phyloP scores from a whole-genome alignment of 148 eudicot species.

The Fagopyrum tataricum region DNA sequence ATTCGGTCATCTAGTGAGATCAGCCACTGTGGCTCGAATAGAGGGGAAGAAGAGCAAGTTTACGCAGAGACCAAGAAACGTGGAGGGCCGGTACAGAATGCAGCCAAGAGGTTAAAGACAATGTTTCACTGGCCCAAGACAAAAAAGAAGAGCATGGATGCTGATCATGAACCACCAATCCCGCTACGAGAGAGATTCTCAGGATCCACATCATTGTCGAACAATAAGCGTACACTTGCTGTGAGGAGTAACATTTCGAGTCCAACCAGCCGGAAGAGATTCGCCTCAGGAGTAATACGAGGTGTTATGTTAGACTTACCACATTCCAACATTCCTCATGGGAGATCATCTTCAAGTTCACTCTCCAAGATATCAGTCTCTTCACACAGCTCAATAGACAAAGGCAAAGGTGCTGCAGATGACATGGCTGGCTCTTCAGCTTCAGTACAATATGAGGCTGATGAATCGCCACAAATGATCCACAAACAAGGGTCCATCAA shows the following conservation, averaged over 20 bases:
- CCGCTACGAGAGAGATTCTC: conserved; percentile 64
- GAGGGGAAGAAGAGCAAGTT: conserved; percentile 17
- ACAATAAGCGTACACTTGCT: conserved; percentile 68
- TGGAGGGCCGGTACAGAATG: conserved; percentile 25
- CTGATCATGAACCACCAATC: conserved; percentile 22
- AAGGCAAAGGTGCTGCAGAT: conserved; percentile 23
- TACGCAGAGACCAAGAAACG: conserved; percentile 21
- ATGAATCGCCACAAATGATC: conserved; percentile 22
- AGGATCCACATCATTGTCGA: conserved; percentile 36
- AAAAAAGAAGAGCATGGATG: conserved; percentile 28
- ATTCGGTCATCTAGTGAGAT: conserved; percentile 27
- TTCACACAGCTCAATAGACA: conserved; percentile 44
- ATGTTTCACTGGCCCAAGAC: conserved; percentile 65
- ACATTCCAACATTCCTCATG: conserved; percentile 16
- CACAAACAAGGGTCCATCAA: conserved; percentile 25
- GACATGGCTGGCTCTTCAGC: background rate
- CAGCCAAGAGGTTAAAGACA: conserved; percentile 50
- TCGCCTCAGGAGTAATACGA: conserved; percentile 49
- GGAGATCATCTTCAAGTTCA: conserved; percentile 50
- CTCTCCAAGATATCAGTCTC: conserved; percentile 54
- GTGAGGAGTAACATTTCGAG: conserved; percentile 75
- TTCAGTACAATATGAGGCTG: conserved; percentile 13
- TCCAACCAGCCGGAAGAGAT: conserved; percentile 67
- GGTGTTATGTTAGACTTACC: conserved; percentile 39
- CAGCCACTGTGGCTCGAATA: conserved; percentile 29